Base-by-base conservation (phyloP, 768 basidiomycete species). In the Leccinum variicolor region DNA sequence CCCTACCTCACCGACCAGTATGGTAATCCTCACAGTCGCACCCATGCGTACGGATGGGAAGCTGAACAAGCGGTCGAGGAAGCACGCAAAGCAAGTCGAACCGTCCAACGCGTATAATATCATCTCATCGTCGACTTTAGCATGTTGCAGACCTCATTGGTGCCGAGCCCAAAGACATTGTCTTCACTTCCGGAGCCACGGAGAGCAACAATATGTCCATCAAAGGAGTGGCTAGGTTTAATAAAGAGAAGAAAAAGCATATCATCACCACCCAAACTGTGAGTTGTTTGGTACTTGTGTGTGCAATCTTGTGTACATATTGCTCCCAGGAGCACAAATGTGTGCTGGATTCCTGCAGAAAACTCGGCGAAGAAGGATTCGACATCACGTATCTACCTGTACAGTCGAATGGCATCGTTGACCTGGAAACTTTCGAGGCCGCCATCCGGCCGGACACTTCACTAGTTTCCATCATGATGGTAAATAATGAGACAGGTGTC, bases 41-140 rank as follows among this genome's bases (percentile, higher is more conserved):
- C 97, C 28, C 97, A 99, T 74, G 94, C 97, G 1, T 99, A 98
- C 72, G 97, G 97, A 4, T 99, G 97, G 97, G 97, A 99, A 75
- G 93, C 96, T 6, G 97, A 99, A 68, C 81, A 87, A 67, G 97
- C 90, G 0, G 92, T 97, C 7, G 97, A 98, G 69, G 85, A 88
- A 60, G 95, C 94, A 3, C 84, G 97, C 54, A 87, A 91, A 81
- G 94, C 87, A 23, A 52, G 64, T 43, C 9, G 52, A 21, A 67
- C 69, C 15, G 10, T 52, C 33, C 66, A 55, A 46, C 14, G 7
- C 34, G 23, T 26, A 5, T 39, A 15, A 21, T 15, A 51, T 53
- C 6, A 7, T 53, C 34, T 56, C 56, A 51, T 54, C 25, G 25
- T 55, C 26, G 31, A 25, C 39, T 33, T 33, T 66, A 98, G 92